Evolutionary conservation across 2,329 filamentous ascomycete species (phyloP).

Genomic region (Ceratocystis variospora): DNA sequence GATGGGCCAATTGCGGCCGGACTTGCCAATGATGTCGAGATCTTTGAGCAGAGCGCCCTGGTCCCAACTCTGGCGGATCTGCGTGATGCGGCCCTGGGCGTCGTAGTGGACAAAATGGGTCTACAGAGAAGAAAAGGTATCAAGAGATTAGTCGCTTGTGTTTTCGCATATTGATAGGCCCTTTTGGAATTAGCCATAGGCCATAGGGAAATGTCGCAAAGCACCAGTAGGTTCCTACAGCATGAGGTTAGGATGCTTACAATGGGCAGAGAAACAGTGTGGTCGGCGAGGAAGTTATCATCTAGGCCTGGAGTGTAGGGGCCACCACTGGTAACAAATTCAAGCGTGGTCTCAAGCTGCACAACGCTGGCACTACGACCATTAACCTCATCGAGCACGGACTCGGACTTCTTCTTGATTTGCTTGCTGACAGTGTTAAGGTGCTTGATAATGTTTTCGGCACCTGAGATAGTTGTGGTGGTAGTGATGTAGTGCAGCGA

Average conservation of each 20-base stretch:
- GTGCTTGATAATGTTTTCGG: constrained; percentile 71
- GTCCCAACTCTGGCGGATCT: constrained; percentile 89
- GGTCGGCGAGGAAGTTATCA: constrained; percentile 84
- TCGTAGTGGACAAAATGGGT: constrained; percentile 83
- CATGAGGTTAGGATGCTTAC: constrained; percentile 39
- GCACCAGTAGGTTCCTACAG: background rate
- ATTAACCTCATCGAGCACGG: constrained; percentile 60
- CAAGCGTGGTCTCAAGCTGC: constrained; percentile 69
- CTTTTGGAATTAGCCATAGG: background rate
- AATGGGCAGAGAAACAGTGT: constrained; percentile 63
- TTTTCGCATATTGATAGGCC: background rate
- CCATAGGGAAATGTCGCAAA: background rate
- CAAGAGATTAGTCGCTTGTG: background rate
- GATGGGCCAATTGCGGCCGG: constrained; percentile 90
- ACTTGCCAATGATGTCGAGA: constrained; percentile 81
- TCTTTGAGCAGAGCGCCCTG: constrained; percentile 86
- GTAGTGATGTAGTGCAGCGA: constrained; percentile 83
- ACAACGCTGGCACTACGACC: constrained; percentile 59
- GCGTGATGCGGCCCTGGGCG: constrained; percentile 58
- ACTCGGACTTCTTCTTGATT: constrained; percentile 72
- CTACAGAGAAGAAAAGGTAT: constrained; percentile 31
- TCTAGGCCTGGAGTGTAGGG: constrained; percentile 79
- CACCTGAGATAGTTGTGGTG: constrained; percentile 56
- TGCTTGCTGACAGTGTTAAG: constrained; percentile 55
- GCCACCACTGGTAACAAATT: constrained; percentile 70